Evolutionary conservation across 1,284 basidiomycete genomes (phyloP).

Genomic region (Trichosporon coremiiforme): DNA sequence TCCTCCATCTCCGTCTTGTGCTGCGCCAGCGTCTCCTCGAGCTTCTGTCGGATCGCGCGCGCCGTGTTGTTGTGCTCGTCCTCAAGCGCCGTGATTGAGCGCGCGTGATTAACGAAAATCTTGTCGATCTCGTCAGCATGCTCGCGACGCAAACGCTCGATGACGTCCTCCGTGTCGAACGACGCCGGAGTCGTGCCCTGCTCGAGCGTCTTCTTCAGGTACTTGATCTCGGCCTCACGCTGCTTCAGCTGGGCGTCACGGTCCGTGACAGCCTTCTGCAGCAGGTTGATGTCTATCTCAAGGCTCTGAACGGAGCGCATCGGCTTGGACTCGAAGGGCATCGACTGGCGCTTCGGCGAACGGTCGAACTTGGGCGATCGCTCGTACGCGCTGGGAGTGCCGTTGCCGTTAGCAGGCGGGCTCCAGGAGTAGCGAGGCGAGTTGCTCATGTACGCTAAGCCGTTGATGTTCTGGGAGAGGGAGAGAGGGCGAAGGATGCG

Average conservation of each 20-base stretch:
- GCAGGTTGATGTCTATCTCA: conserved; percentile 86
- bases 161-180: conserved; percentile 30
- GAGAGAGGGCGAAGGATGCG: conserved; percentile 62
- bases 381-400: conserved; percentile 30
- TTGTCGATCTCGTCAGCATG: conserved; percentile 39
- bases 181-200: conserved; percentile 23
- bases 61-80: conserved; percentile 29
- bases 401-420: conserved; percentile 26
- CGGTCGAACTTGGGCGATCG: conserved; percentile 34
- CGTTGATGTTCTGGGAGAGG: conserved; percentile 93
- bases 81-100: conserved; percentile 30
- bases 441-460: conserved; percentile 66
- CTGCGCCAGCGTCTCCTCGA: conserved; percentile 24
- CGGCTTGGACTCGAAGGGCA: conserved; percentile 40
- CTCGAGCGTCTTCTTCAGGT: conserved; percentile 66
- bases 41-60: conserved; percentile 24
- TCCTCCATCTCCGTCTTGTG: conserved; percentile 33
- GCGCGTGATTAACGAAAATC: conserved; percentile 28
- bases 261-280: conserved; percentile 81
- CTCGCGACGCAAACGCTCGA: conserved; percentile 36
- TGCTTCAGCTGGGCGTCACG: conserved; percentile 76
- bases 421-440: conserved; percentile 51
- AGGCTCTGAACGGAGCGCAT: conserved; percentile 74
- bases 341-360: conserved; percentile 42
- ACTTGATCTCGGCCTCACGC: conserved; percentile 78